Conservation (phyloP, 116 monocot species). For the Dioscorea cayenensis region DNA sequence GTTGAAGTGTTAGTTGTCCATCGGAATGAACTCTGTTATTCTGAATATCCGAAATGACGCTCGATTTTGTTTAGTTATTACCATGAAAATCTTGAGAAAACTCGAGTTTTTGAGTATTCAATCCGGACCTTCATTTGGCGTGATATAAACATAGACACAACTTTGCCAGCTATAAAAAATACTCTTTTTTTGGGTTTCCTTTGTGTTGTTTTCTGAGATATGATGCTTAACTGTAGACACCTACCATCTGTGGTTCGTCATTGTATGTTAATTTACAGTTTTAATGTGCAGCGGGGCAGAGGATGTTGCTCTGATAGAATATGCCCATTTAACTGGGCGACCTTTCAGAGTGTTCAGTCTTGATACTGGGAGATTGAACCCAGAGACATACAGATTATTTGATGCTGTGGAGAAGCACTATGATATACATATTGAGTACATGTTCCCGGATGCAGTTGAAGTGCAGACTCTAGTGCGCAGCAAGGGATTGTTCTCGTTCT, state of each 20-base stretch:
- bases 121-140: too few species aligned
- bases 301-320: conserved; percentile 93
- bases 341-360: conserved; percentile 96
- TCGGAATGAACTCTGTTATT: too few species aligned
- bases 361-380: conserved; percentile 68
- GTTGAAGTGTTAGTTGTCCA: too few species aligned
- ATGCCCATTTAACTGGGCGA: conserved; percentile 71
- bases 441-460: conserved; percentile 88
- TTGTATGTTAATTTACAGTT: background rate
- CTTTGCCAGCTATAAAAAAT: background rate
- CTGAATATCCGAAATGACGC: too few species aligned
- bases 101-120: too few species aligned
- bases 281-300: conserved; percentile 76
- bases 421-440: conserved; percentile 86
- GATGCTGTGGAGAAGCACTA: conserved; percentile 84
- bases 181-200: background rate
- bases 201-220: background rate
- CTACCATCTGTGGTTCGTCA: background rate
- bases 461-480: conserved; percentile 81
- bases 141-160: background rate
- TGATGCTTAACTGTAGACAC: background rate
- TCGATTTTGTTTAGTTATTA: too few species aligned
- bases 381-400: conserved; percentile 78
- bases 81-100: too few species aligned
- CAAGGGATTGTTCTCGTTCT: conserved; percentile 97